Evolutionary conservation across 2,329 filamentous ascomycete genomes (phyloP).

Genomic region (Arthroderma sp.): DNA sequence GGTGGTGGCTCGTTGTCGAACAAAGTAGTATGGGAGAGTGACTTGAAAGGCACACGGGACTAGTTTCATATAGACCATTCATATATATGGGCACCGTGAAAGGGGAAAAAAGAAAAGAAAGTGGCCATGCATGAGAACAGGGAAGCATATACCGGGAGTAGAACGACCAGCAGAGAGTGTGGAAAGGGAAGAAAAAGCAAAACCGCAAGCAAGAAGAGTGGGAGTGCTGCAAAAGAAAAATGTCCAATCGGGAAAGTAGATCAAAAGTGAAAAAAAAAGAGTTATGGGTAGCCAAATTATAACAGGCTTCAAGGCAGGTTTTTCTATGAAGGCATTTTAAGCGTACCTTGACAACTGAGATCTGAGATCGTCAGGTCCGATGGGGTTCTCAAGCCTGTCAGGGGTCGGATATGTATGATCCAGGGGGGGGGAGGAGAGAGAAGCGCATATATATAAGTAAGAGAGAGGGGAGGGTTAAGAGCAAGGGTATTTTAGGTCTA

Average conservation of each 20-base stretch:
- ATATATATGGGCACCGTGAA: background rate
- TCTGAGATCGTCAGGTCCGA: conserved; percentile 20
- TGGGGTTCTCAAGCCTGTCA: conserved; percentile 9
- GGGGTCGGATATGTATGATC: conserved; percentile 8
- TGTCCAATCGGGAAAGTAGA: conserved; percentile 6
- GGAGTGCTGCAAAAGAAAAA: background rate
- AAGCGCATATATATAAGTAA: background rate
- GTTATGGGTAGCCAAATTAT: background rate
- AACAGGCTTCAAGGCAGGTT: background rate
- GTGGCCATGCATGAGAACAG: conserved; percentile 4
- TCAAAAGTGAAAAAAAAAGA: conserved; percentile 3
- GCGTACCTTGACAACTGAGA: conserved; percentile 11
- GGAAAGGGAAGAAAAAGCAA: conserved; percentile 1
- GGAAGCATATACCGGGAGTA: conserved; percentile 4
- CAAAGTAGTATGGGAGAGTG: background rate
- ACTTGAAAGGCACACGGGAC: conserved; percentile 6
- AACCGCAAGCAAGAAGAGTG: background rate
- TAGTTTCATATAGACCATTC: conserved; percentile 5
- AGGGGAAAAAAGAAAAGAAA: conserved; percentile 6
- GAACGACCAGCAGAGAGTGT: conserved; percentile 8
- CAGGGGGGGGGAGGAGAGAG: background rate
- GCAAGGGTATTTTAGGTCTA: background rate
- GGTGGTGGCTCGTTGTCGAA: background rate
- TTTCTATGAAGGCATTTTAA: background rate
- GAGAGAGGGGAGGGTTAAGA: background rate